phyloP scores from a whole-genome alignment of 371 early-diverging fungal genomes.

The Mortierella sp. region DNA sequence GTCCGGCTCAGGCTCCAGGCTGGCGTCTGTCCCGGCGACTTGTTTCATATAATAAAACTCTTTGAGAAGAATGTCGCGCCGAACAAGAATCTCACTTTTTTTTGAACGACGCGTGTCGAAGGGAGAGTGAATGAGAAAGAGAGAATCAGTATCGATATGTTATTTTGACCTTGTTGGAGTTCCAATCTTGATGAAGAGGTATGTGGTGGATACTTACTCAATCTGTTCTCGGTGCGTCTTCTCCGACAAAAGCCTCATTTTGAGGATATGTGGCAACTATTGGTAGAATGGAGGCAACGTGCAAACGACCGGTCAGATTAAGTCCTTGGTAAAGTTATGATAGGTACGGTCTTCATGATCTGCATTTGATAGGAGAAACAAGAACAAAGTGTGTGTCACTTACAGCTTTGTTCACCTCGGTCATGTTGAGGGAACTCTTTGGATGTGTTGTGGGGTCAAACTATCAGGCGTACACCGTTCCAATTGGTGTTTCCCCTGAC shows the following conservation, averaged over 20 bases:
- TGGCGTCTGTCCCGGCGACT: conserved; percentile 52
- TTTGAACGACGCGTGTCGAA: not conserved
- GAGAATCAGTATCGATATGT: not conserved
- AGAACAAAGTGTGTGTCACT: not conserved
- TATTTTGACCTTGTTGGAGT: not conserved
- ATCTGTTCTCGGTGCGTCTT: conserved; percentile 54
- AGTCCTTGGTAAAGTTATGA: not conserved
- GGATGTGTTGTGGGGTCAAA: conserved; percentile 20
- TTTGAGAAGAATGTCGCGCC: conserved; percentile 46
- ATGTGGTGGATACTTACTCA: conserved; percentile 31
- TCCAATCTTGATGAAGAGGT: not conserved
- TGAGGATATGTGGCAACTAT: conserved; percentile 54
- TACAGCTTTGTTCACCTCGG: conserved; percentile 56
- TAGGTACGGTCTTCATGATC: not conserved
- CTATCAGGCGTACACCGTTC: conserved; percentile 45
- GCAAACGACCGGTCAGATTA: not conserved
- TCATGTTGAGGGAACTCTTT: conserved; percentile 53
- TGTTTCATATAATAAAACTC: conserved; percentile 59
- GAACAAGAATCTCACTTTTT: conserved; percentile 47
- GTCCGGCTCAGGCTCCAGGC: conserved; percentile 53
- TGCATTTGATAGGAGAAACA: not conserved
- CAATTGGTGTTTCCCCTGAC: conserved; percentile 37
- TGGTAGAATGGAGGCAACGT: not conserved
- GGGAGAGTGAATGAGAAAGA: not conserved
- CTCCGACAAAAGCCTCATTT: conserved; percentile 57